phyloP scores from a whole-genome alignment of 306 rosid species.

The Malus asiatica region DNA sequence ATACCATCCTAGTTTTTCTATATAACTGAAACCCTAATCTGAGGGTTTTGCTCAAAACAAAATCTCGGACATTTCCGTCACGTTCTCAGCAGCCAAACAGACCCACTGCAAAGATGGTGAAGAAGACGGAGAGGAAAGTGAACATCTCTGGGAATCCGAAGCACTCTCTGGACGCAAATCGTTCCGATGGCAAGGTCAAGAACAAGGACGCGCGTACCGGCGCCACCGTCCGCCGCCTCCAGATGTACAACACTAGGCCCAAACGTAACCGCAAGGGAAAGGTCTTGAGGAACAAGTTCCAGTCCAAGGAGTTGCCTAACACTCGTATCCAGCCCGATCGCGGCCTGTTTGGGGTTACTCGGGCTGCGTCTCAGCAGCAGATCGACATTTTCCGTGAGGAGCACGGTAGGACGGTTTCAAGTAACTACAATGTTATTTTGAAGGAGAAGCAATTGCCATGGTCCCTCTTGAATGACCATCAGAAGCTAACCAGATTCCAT shows the following conservation, averaged over 20 bases:
- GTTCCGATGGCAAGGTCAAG: conserved; percentile 31
- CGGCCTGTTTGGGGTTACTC: conserved; percentile 76
- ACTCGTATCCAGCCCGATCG: conserved; percentile 90
- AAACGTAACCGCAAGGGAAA: conserved; percentile 54
- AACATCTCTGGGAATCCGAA: conserved; percentile 82
- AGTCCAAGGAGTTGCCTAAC: conserved; percentile 65
- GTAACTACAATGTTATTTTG: conserved; percentile 67
- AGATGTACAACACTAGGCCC: conserved; percentile 82
- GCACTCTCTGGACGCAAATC: conserved; percentile 81
- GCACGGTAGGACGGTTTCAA: conserved; percentile 5
- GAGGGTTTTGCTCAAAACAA: neutral
- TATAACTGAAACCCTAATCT: no score
- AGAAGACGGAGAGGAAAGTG: conserved; percentile 18
- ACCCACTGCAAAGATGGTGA: no score
- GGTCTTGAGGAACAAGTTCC: conserved; percentile 46
- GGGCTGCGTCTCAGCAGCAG: conserved; percentile 75
- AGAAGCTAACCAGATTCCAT: conserved; percentile 25
- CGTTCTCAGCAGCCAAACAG: no score
- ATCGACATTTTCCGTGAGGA: conserved; percentile 79
- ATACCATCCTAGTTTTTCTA: no score
- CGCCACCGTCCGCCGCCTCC: conserved; percentile 86
- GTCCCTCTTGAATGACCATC: conserved; percentile 76
- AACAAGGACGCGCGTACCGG: conserved; percentile 43
- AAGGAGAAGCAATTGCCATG: conserved; percentile 64
- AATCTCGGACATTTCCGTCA: neutral